phyloP scores from a whole-genome alignment of 2,329 filamentous ascomycete genomes.

The Colletotrichum simmondsii region DNA sequence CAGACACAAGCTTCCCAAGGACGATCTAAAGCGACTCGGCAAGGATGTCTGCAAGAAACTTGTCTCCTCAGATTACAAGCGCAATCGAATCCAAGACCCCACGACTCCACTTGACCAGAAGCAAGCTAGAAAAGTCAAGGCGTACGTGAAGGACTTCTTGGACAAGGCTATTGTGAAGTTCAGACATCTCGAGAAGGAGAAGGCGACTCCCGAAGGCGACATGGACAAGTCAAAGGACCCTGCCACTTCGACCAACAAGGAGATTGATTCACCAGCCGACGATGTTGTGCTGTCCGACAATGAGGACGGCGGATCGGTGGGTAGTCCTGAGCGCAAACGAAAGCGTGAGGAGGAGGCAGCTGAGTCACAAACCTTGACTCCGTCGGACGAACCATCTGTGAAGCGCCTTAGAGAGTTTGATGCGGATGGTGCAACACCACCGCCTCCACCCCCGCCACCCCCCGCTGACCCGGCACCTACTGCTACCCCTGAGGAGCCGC shows the following conservation, averaged over 20 bases:
- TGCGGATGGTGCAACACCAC: constrained; percentile 51
- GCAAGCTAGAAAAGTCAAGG: constrained; percentile 84
- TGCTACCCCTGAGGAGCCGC: constrained; percentile 44
- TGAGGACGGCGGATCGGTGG: constrained; percentile 56
- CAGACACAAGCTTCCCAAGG: constrained; percentile 85
- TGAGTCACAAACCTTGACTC: constrained; percentile 57
- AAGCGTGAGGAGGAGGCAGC: constrained; percentile 66
- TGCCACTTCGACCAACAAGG: constrained; percentile 8
- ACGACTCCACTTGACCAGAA: constrained; percentile 76
- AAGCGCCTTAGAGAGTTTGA: constrained; percentile 65
- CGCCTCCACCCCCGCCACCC: constrained; percentile 59
- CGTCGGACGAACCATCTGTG: constrained; percentile 65
- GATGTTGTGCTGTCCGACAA: constrained; percentile 53
- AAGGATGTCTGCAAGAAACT: constrained; percentile 86
- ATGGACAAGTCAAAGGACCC: constrained; percentile 37
- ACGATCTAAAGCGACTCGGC: constrained; percentile 72
- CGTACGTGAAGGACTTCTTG: constrained; percentile 81
- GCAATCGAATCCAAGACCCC: constrained; percentile 85
- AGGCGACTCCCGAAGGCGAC: constrained; percentile 53
- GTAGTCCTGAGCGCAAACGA: constrained; percentile 69
- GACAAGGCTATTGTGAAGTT: constrained; percentile 87
- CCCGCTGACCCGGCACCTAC: constrained; percentile 44
- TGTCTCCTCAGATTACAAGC: constrained; percentile 91
- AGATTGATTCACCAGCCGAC: constrained; percentile 41
- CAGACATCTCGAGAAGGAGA: constrained; percentile 72